Base-by-base conservation (phyloP, 441 rosid genomes). In the Gossypium davidsonii region DNA sequence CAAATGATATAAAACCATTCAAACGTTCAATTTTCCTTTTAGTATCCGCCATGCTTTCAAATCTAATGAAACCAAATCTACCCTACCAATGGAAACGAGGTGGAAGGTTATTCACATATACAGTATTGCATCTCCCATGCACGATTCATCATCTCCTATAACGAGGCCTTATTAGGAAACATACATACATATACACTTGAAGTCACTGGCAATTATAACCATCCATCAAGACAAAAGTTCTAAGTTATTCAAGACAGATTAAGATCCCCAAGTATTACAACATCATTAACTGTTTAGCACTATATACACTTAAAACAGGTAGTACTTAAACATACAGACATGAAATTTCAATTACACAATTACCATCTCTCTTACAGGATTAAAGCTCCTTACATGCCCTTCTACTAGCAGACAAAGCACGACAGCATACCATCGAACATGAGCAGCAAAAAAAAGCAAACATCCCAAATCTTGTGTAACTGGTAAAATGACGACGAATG, bases 281-380 rank as follows among this genome's bases (percentile, higher is more conserved):
- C 37, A 51, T 39, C 63, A 18, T 60, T 37, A 39, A 59, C 42
- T 3, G 25, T 31, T 42, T 48, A 63, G 67, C 67, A 51, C 39
- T 77, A 67, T 74, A 66, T 63, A 80, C 83, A 75, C 75, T 68
- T 75, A 34, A 39, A 8, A 57, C 53, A 7, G 52, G 49, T 20
- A 58, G 39, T n/a, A 25, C 21, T 12, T 31, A 21, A 7, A 31
- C 52, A 8, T 46, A 44, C 12, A 66, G 20, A 21, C 0, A 2
- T 28, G 39, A 46, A 56, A 42, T 75, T 76, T 56, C 14, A 26
- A 56, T 56, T 56, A 55, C 44, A 25, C 17, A 39, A 73, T 57
- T 20, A 51, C 62, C 57, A 56, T 20, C 53, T 57, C 46, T 28
- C 44, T 44, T 44, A 34, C 37, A 23, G 55, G 17, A 23, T 0